Evolutionary conservation across 2,329 filamentous ascomycete species (phyloP).

Genomic region (Xylariaceae sp.): DNA sequence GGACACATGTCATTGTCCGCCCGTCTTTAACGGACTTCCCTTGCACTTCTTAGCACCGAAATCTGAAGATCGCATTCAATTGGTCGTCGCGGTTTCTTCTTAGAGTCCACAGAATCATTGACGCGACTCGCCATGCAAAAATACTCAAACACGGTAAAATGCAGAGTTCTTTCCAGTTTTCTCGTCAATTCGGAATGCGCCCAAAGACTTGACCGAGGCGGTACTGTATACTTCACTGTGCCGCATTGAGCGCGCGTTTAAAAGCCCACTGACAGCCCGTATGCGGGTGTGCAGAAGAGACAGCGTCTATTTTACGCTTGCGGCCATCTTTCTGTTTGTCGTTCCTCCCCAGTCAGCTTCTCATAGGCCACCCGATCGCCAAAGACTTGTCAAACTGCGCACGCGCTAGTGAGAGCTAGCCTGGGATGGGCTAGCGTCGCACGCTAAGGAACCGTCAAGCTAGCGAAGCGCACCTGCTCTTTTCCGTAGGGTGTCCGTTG

Average conservation of each 20-base stretch:
- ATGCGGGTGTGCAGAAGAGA: not conserved
- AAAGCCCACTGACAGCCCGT: not conserved
- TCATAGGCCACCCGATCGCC: not conserved
- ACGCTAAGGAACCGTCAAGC: too few relatives aligned
- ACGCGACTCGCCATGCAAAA: not conserved
- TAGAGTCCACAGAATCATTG: not conserved
- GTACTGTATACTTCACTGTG: too few relatives aligned
- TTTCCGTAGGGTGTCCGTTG: not conserved
- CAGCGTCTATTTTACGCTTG: not conserved
- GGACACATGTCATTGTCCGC: not conserved
- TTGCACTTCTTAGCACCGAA: not conserved
- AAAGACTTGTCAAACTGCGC: not conserved
- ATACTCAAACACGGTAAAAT: not conserved
- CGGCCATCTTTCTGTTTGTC: not conserved
- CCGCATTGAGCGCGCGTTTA: not conserved
- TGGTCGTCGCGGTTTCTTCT: not conserved
- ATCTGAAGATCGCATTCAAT: not conserved
- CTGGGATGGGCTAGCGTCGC: not conserved
- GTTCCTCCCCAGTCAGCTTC: not conserved
- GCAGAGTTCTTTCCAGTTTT: not conserved
- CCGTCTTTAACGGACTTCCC: not conserved
- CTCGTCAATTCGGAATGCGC: not conserved
- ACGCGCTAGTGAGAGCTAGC: not conserved
- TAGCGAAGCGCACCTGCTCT: too few relatives aligned
- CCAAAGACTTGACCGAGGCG: too few relatives aligned